Evolutionary conservation across 2,329 filamentous ascomycete genomes (phyloP).

Genomic region (Macrophomina phaseolina): DNA sequence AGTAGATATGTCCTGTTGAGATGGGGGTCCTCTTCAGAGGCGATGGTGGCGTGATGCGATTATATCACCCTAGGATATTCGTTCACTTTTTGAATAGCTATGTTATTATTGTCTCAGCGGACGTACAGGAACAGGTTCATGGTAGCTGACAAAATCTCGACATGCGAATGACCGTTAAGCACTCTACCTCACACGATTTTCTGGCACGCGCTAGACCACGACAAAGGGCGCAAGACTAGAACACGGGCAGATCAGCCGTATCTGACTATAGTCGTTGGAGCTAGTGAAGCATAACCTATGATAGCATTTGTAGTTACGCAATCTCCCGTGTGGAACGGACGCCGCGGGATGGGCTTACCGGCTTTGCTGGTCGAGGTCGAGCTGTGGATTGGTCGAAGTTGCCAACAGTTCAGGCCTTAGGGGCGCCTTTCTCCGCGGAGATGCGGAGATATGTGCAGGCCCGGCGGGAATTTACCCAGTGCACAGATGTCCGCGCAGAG

Average conservation of each 20-base stretch:
- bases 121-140: conserved; percentile 12
- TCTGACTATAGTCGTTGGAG: background rate
- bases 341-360: background rate
- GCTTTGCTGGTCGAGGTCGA: background rate
- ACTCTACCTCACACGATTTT: background rate
- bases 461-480: background rate
- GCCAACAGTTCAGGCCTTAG: background rate
- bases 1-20: background rate
- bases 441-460: conserved; percentile 3
- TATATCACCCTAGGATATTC: background rate
- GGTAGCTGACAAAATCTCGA: background rate
- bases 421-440: conserved; percentile 21
- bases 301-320: conserved; percentile 19
- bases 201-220: background rate
- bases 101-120: background rate
- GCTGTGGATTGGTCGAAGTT: background rate
- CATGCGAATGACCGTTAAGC: conserved; percentile 6
- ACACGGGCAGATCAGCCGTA: background rate
- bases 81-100: background rate
- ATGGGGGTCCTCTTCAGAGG: background rate
- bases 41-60: conserved; percentile 5
- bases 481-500: too few species aligned
- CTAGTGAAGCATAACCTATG: conserved; percentile 4
- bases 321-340: conserved; percentile 14
- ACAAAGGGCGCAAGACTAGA: background rate